Evolutionary conservation across 805 yeast species (phyloP).

Genomic region (Lachancea sp.): DNA sequence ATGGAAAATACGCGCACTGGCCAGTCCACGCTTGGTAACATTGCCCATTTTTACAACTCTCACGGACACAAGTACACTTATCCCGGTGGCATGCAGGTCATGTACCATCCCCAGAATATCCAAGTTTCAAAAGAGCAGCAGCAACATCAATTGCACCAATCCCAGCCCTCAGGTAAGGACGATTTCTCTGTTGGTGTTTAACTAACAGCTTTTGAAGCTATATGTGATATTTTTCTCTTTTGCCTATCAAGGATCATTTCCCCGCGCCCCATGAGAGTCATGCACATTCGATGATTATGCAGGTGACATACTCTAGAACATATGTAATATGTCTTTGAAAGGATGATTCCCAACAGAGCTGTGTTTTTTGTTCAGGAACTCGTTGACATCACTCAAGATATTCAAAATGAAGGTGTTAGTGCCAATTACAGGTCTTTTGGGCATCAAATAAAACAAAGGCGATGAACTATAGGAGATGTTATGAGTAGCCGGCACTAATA

Average conservation of each 20-base stretch:
- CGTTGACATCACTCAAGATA: too few relatives aligned
- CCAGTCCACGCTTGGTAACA: constrained; percentile 15
- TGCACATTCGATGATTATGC: too few relatives aligned
- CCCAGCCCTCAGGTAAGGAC: neutral
- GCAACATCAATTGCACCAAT: neutral
- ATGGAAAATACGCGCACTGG: neutral
- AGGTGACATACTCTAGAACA: too few relatives aligned
- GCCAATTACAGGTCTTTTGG: too few relatives aligned
- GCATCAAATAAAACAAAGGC: too few relatives aligned
- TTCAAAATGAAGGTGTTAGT: too few relatives aligned
- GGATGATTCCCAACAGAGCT: neutral
- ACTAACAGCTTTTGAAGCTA: neutral
- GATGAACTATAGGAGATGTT: too few relatives aligned
- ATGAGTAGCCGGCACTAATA: too few relatives aligned
- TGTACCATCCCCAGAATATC: constrained; percentile 5
- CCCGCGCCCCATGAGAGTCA: too few relatives aligned
- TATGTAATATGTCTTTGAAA: too few relatives aligned
- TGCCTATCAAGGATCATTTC: too few relatives aligned
- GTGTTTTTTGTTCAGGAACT: too few relatives aligned
- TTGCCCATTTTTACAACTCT: constrained; percentile 25
- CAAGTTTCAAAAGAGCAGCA: neutral
- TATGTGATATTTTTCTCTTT: neutral
- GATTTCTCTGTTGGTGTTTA: neutral
- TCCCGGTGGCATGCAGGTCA: constrained; percentile 15
- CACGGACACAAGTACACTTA: constrained; percentile 24